Evolutionary conservation across 2,329 filamentous ascomycete species (phyloP).

Genomic region (Alternaria sp.): DNA sequence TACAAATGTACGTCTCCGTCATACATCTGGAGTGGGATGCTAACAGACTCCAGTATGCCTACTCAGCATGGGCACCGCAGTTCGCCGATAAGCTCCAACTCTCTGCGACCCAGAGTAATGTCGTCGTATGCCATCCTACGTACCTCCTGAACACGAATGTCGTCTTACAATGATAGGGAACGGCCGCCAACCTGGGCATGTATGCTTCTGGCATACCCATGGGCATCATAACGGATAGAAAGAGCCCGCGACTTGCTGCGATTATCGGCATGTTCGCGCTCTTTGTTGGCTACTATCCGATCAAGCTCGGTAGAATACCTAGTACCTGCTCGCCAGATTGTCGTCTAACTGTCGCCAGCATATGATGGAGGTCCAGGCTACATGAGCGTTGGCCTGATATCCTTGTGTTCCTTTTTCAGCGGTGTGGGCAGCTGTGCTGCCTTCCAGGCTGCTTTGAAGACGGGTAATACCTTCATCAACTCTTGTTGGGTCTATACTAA

Average conservation of each 20-base stretch:
- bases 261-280: constrained; percentile 76
- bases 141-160: background rate
- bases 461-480: constrained; percentile 49
- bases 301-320: constrained; percentile 64
- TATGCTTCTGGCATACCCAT: constrained; percentile 89
- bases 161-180: constrained; percentile 51
- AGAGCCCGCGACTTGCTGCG: constrained; percentile 80
- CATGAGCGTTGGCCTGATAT: constrained; percentile 66
- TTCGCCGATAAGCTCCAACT: constrained; percentile 87
- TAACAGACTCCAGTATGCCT: constrained; percentile 77
- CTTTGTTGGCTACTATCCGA: constrained; percentile 81
- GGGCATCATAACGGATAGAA: constrained; percentile 83
- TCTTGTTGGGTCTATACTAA: too few relatives aligned
- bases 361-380: constrained; percentile 72
- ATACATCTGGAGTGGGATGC: constrained; percentile 7
- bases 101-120: constrained; percentile 89
- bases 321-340: background rate
- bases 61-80: constrained; percentile 96
- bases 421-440: constrained; percentile 89
- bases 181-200: constrained; percentile 90
- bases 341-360: constrained; percentile 58
- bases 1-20: constrained; percentile 73
- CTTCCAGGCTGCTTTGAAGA: constrained; percentile 88
- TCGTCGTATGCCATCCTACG: constrained; percentile 69
- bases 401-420: constrained; percentile 83